phyloP scores from a whole-genome alignment of 768 basidiomycete species.

The Plicaturopsis crispa region DNA sequence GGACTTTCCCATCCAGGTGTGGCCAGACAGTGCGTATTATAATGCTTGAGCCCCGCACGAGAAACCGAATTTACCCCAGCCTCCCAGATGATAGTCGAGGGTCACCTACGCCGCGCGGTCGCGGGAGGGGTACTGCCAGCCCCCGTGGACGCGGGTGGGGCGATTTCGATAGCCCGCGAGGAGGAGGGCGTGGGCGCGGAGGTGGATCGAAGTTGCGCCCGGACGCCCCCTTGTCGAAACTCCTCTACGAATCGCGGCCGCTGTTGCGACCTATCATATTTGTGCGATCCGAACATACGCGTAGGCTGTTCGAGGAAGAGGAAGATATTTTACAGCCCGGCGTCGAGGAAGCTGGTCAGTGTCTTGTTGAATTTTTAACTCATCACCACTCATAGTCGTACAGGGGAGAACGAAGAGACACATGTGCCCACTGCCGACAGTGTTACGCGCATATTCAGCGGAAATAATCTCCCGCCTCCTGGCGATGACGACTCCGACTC shows the following conservation, averaged over 20 bases:
- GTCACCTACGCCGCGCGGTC: constrained; percentile 2
- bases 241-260: constrained; percentile 52
- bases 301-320: constrained; percentile 43
- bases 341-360: constrained; percentile 45
- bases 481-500: constrained; percentile 22
- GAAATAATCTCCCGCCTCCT: constrained; percentile 13
- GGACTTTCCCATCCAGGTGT: constrained; percentile 20
- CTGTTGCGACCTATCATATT: constrained; percentile 62
- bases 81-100: neutral
- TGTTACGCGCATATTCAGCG: constrained; percentile 57
- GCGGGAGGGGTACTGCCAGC: constrained; percentile 12
- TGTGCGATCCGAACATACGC: constrained; percentile 48
- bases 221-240: constrained; percentile 45
- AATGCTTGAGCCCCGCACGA: neutral
- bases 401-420: constrained; percentile 42
- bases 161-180: neutral
- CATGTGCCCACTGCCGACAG: constrained; percentile 67
- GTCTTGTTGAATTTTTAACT: constrained; percentile 1
- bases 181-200: constrained; percentile 11
- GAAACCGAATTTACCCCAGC: neutral
- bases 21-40: constrained; percentile 17
- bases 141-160: constrained; percentile 17
- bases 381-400: constrained; percentile 2
- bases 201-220: constrained; percentile 24
- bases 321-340: constrained; percentile 56